These are phyloP conservation scores for Persicaria tinctoria DNA, from an alignment of 148 eudicot genomes.

Conservation along the genomic window DNA sequence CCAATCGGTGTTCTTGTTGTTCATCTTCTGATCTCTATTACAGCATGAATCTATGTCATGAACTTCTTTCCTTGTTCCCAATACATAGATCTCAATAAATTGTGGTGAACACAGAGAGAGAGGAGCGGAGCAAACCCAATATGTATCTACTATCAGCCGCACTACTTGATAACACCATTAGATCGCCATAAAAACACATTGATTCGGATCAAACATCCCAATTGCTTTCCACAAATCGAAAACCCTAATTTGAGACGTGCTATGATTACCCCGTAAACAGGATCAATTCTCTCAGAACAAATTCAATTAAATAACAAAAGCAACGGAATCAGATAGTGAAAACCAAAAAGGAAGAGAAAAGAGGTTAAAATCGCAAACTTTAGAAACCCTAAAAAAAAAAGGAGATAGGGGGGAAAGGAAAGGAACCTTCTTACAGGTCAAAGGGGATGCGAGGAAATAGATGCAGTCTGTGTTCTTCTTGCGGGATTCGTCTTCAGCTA, in stretches of 20 bases:
- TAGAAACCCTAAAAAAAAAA: constrained; percentile 2
- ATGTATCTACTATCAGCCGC: background rate
- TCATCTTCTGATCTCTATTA: background rate
- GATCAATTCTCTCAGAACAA: background rate
- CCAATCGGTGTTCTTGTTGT: background rate
- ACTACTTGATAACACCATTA: background rate
- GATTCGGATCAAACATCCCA: background rate
- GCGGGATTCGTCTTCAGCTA: constrained; percentile 53
- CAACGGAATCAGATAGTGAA: background rate
- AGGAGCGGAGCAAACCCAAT: background rate
- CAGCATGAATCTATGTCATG: background rate
- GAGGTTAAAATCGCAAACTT: background rate
- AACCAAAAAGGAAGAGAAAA: background rate
- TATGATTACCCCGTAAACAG: background rate
- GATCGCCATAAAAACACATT: background rate
- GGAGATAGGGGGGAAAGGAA: background rate
- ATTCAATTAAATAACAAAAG: background rate
- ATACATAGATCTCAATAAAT: constrained; percentile 3
- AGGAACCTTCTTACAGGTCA: constrained; percentile 81
- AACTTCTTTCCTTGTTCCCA: background rate
- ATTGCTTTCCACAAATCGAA: background rate
- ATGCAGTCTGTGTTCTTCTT: constrained; percentile 81
- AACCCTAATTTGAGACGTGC: background rate
- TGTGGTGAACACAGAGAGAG: background rate
- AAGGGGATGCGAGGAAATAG: constrained; percentile 86